Base-by-base conservation (phyloP, 139 green algal genomes). In the Chlamydomonas sphaeroides region DNA sequence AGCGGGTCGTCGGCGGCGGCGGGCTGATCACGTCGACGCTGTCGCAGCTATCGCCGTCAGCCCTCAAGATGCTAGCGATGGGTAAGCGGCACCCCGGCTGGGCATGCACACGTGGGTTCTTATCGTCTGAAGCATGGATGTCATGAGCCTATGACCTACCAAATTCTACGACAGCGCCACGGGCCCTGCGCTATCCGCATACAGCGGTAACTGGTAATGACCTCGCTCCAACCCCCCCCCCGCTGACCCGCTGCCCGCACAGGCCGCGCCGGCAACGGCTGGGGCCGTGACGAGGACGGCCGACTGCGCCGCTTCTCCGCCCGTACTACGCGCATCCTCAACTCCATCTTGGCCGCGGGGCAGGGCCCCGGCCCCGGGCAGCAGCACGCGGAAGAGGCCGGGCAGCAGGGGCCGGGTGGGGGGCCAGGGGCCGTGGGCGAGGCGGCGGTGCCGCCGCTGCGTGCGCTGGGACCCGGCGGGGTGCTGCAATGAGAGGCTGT, bases 301-400 rank as follows among this genome's bases (percentile, higher is more conserved):
- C 77, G 77, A 0, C 65, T 84, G 77, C 61, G 65, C 5, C 77
- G 77, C 48, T 84, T 84, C 65, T 74, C 62, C 48, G 65, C 77
- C 28, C 77, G 77, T 48, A 84, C 77, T 21, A 75, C 77, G 3
- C 65, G 65, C 63, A 84, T 84, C 62, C 63, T 84, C 45, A 84
- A 66, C 77, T 57, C 28, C 48, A 74, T 84, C 65, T 23, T 84
- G 17, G 65, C 65, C 4, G 45, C 45, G 56, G 28, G 1, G 56
- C 56, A 45, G 72, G 39, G 0, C 45, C 45, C 10, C 10, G 45
- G 10, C 49, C 49, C 21, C 18, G 49, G 18, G 49, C 49, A 32
- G n/a, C n/a, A n/a, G n/a, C n/a, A n/a, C n/a, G n/a, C n/a, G n/a
- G n/a, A n/a, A n/a, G n/a, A n/a, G n/a, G n/a, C n/a, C n/a, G n/a